Percentiles rank a stretch among this genome's conserved stretches.
Conservation (phyloP, 495 filamentous ascomycete species). For the Aspergillus sclerotiicarbonarius region DNA sequence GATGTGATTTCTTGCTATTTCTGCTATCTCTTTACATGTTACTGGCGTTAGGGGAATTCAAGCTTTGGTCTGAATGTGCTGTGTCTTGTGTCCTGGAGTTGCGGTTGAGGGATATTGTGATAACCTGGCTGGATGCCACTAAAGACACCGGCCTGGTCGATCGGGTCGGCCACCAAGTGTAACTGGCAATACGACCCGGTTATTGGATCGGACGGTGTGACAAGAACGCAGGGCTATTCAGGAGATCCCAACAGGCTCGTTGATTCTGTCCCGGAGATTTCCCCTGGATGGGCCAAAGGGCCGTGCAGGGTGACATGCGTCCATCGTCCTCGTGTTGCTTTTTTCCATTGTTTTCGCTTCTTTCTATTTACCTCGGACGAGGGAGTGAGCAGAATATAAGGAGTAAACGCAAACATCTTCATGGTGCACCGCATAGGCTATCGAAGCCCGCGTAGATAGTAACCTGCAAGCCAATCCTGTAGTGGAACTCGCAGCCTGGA, state of each 20-base stretch:
- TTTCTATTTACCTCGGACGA: background rate
- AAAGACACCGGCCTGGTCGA: background rate
- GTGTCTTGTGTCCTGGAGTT: background rate
- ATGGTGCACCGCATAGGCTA: background rate
- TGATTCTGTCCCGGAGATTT: conserved; percentile 2
- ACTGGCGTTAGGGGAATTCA: conserved; percentile 9
- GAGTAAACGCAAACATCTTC: too few relatives aligned
- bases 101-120: background rate
- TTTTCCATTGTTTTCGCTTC: background rate
- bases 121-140: background rate
- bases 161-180: background rate
- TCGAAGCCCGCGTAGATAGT: background rate
- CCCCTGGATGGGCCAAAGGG: background rate
- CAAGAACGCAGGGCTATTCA: background rate
- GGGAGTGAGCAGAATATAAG: too few relatives aligned
- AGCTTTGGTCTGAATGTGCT: background rate
- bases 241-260: background rate
- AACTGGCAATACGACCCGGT: background rate
- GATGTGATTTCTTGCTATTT: conserved; percentile 14
- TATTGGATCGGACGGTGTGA: background rate
- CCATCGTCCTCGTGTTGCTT: background rate
- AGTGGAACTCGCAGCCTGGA: background rate
- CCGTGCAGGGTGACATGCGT: conserved; percentile 4
- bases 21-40: background rate
- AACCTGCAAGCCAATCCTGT: background rate